phyloP scores from a whole-genome alignment of 2,329 filamentous ascomycete species.

The Biscogniauxia marginata region DNA sequence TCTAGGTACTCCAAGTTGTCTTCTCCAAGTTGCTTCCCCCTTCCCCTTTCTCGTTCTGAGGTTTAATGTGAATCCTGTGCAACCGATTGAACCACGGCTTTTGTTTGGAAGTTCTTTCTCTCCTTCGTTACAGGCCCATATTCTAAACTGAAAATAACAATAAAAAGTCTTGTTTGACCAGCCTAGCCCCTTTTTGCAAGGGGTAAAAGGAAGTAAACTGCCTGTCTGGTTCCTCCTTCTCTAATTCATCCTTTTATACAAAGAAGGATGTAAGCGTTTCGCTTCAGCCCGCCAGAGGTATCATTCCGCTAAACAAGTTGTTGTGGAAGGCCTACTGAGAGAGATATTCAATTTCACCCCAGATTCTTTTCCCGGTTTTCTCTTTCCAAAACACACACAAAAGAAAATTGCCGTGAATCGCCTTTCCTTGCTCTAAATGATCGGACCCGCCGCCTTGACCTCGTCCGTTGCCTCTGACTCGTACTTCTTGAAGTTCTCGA shows the following conservation, averaged over 20 bases:
- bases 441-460: constrained; percentile 67
- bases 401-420: constrained; percentile 13
- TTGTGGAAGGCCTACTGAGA: constrained; percentile 24
- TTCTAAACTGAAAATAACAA: too few species aligned
- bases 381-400: constrained; percentile 6
- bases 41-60: too few species aligned
- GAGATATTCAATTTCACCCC: too few species aligned
- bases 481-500: constrained; percentile 98
- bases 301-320: constrained; percentile 12
- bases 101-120: too few species aligned
- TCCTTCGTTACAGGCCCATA: too few species aligned
- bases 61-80: too few species aligned
- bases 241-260: not conserved
- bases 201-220: not conserved
- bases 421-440: constrained; percentile 27
- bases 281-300: constrained; percentile 22
- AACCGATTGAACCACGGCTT: too few species aligned
- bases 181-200: too few species aligned
- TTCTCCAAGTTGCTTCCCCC: too few species aligned
- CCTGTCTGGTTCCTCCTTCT: not conserved
- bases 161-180: not conserved
- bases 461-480: constrained; percentile 77
- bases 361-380: not conserved
- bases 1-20: too few species aligned
- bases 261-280: constrained; percentile 16